Conservation (phyloP, 495 filamentous ascomycete species). For the Bathelium albidoporum region DNA sequence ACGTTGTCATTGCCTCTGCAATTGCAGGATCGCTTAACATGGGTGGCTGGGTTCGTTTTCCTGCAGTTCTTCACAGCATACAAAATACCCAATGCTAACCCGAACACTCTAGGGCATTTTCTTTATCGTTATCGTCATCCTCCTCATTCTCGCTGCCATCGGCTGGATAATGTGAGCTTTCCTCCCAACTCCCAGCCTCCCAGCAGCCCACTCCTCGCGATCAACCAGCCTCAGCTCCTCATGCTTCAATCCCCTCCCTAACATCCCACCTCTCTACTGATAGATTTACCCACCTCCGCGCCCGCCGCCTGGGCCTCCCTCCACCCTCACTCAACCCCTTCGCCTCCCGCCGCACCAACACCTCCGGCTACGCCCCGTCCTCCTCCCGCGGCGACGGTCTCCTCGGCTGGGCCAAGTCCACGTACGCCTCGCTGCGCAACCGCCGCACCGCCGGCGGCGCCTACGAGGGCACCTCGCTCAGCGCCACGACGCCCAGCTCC, state of each 20-base stretch:
- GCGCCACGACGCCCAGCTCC: conserved; percentile 17
- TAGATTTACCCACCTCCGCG: conserved; percentile 45
- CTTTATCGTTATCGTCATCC: conserved; percentile 41
- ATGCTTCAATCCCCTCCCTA: neutral
- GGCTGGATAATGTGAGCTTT: conserved; percentile 25
- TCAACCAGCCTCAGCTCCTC: neutral
- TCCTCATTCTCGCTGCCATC: conserved; percentile 35
- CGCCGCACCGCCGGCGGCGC: conserved; percentile 49
- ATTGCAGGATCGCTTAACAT: neutral
- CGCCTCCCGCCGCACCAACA: conserved; percentile 40
- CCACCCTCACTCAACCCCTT: conserved; percentile 53
- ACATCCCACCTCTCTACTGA: neutral
- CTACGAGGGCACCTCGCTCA: conserved; percentile 45
- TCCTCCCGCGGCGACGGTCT: conserved; percentile 48
- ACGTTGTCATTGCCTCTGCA: neutral
- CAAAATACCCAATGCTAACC: neutral
- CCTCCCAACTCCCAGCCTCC: neutral
- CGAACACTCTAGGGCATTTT: conserved; percentile 25
- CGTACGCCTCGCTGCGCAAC: conserved; percentile 42
- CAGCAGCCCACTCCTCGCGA: neutral
- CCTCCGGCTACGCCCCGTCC: conserved; percentile 33
- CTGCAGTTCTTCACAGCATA: neutral
- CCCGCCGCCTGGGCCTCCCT: conserved; percentile 52
- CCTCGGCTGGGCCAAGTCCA: conserved; percentile 46
- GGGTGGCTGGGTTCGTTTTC: neutral